phyloP scores from a whole-genome alignment of 75 land plant species.

The Adiantum capillusveneris region DNA sequence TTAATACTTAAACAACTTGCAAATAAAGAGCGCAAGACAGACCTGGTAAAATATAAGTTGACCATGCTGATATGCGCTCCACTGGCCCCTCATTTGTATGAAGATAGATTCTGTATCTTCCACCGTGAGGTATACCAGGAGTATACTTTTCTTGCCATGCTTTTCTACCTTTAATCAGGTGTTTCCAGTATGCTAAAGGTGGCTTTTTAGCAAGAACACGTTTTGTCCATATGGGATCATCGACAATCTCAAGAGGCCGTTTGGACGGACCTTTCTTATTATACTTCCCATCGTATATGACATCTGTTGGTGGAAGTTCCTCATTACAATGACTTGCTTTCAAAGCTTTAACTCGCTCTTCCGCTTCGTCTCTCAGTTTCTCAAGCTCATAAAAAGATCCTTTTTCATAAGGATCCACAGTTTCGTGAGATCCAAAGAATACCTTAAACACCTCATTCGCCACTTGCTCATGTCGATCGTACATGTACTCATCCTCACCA shows the following conservation, averaged over 20 bases:
- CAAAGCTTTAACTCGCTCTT: slow-evolving; percentile 53
- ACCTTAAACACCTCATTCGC: slow-evolving; percentile 62
- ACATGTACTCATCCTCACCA: slow-evolving; percentile 70
- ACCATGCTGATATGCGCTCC: slow-evolving; percentile 97
- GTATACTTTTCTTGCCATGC: slow-evolving; percentile 89
- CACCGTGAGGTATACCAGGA: slow-evolving; percentile 79
- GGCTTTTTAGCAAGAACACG: slow-evolving; percentile 53
- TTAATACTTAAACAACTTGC: no score
- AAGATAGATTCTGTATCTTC: slow-evolving; percentile 72
- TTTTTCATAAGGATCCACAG: slow-evolving; percentile 28
- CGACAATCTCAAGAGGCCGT: neutral
- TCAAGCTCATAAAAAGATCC: slow-evolving; percentile 52
- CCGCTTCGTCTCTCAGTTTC: slow-evolving; percentile 27
- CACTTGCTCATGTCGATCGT: slow-evolving; percentile 33
- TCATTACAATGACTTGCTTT: slow-evolving; percentile 45
- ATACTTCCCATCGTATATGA: slow-evolving; percentile 60
- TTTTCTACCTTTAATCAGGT: slow-evolving; percentile 72
- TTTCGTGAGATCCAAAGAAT: slow-evolving; percentile 58
- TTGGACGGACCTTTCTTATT: slow-evolving; percentile 32
- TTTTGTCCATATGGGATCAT: slow-evolving; percentile 62
- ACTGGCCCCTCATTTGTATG: slow-evolving; percentile 82
- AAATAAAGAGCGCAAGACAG: no score
- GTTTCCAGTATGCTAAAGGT: slow-evolving; percentile 76
- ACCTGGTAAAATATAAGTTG: slow-evolving; percentile 94
- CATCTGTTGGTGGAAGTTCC: slow-evolving; percentile 56